Base-by-base conservation (phyloP, 1,284 basidiomycete genomes). In the Moesziomyces sp. region DNA sequence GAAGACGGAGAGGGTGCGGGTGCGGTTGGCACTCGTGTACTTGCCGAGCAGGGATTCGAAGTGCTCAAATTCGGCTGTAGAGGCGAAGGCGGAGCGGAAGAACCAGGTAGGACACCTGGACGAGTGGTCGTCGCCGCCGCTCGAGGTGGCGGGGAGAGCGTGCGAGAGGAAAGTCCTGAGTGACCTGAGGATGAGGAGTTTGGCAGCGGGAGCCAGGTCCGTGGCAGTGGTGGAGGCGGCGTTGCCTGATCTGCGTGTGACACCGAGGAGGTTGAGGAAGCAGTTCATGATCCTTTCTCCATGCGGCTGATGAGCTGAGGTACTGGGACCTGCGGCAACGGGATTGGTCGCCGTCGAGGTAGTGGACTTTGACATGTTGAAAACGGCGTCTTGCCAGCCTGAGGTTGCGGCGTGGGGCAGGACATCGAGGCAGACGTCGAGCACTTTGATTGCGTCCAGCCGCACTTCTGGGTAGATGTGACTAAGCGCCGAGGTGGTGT, bases 391-490 rank as follows among this genome's bases (percentile, higher is more conserved):
- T 34, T 80, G 58, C 78, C 78, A 80, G 10, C 76, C 78, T 18
- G 52, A 28, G 3, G 70, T 77, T 18, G 77, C 63, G 8, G 59
- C 86, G 16, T 87, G 86, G 1, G 94, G 93, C 3, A 92, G 88
- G 51, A 88, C 83, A 38, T 91, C 90, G 3, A 98, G 87, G 38
- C 94, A 88, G 16, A 97, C 84, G 78, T 93, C 89, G 51, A 99
- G 85, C 69, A 95, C 89, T 26, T 90, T 89, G 68, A 96, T 88
- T 1, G 94, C 93, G 81, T 98, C 96, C 46, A 97, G 88, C 10
- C 94, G 88, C 61, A 98, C 92, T 78, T 95, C 93, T 10, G 94
- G 93, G 83, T 94, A 96, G 60, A 99, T 97, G 79, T 97, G 92
- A 0, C 93, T 94, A 83, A 97, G 91, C 0, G 93, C 93, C 5